Evolutionary conservation across 208 protist species (phyloP).

Genomic region (Leishmania mexicana): DNA sequence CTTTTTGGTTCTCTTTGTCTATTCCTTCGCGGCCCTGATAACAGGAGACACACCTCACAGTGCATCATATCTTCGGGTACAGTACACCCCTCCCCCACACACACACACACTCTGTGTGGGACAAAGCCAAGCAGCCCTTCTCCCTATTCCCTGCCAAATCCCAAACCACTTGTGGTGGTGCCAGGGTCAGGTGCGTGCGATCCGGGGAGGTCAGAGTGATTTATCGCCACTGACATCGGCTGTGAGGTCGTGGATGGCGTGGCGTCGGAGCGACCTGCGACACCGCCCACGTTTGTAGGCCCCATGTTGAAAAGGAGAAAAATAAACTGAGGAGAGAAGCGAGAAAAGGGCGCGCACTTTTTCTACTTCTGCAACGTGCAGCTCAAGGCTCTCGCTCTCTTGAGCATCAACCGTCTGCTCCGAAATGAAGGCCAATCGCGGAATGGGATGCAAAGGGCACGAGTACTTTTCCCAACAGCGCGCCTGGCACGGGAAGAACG

Average conservation of each 20-base stretch:
- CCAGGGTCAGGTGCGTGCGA: background rate
- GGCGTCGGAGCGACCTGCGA: background rate
- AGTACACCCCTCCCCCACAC: background rate
- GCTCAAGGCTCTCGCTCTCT: background rate
- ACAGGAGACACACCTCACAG: background rate
- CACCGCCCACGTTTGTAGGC: background rate
- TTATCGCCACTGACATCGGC: background rate
- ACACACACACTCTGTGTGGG: background rate
- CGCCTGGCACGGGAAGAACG: background rate
- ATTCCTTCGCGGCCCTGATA: background rate
- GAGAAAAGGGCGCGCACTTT: background rate
- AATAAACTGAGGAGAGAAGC: background rate
- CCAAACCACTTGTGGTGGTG: background rate
- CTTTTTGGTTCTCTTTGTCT: background rate
- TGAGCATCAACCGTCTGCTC: background rate
- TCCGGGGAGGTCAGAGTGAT: background rate
- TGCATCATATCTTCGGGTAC: background rate
- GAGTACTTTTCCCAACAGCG: background rate
- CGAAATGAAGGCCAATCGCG: background rate
- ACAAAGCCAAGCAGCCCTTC: background rate
- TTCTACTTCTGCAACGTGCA: background rate
- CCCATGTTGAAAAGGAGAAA: background rate
- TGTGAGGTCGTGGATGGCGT: background rate
- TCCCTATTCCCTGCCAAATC: background rate
- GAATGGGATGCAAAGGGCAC: background rate